These are phyloP conservation scores for Termitomyces sp. DNA, from an alignment of 768 basidiomycete genomes.

Conservation along the genomic window DNA sequence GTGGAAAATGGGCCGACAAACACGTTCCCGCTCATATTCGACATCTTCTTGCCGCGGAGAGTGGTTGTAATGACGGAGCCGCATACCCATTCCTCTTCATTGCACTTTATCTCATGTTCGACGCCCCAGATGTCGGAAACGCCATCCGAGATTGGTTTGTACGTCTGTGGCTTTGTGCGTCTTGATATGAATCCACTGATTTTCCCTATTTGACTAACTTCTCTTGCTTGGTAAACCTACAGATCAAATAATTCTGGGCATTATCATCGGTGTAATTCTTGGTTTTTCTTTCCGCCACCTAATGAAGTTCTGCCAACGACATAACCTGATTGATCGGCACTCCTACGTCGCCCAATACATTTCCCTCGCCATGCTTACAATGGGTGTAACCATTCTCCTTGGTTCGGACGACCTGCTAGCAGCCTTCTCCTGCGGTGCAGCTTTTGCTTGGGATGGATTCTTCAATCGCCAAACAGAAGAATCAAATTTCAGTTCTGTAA, in stretches of 20 bases:
- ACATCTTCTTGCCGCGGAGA: conserved; percentile 65
- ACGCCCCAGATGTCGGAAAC: conserved; percentile 45
- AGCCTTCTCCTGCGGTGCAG: conserved; percentile 91
- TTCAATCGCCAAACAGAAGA: conserved; percentile 94
- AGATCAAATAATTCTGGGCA: conserved; percentile 79
- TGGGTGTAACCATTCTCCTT: conserved; percentile 78
- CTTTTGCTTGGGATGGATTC: conserved; percentile 96
- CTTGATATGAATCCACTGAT: conserved; percentile 9
- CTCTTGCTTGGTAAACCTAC: conserved; percentile 1
- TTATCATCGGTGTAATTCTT: conserved; percentile 66
- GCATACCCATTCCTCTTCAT: conserved; percentile 94
- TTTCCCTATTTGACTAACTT: background rate
- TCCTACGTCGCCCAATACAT: conserved; percentile 93
- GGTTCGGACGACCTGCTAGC: conserved; percentile 94
- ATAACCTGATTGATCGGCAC: conserved; percentile 86
- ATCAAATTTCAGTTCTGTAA: conserved; percentile 91
- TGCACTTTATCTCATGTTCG: conserved; percentile 81
- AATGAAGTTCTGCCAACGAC: conserved; percentile 89
- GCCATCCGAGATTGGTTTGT: conserved; percentile 89
- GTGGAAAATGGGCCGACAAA: conserved; percentile 97
- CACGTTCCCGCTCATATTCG: conserved; percentile 86
- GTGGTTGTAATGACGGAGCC: conserved; percentile 95
- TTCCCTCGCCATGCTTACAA: conserved; percentile 76
- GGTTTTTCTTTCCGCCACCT: conserved; percentile 81
- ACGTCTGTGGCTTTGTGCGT: conserved; percentile 79